Evolutionary conservation across 768 basidiomycete genomes (phyloP), one percentile per base, ranked within the genome.

Genomic region (Lentinula edodes): DNA sequence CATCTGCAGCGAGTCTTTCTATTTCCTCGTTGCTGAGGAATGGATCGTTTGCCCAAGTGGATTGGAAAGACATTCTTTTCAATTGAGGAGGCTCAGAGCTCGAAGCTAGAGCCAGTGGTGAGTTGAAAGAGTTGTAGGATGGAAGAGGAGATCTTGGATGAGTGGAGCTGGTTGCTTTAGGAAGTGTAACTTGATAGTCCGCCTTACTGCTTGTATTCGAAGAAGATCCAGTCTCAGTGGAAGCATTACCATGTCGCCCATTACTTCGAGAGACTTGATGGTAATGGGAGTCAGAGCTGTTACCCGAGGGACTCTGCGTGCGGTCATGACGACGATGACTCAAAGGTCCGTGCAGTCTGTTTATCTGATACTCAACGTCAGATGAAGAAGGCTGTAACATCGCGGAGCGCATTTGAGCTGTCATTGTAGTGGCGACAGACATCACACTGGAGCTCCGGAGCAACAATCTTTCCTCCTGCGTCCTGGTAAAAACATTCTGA

Each of bases 1-100:
- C 60, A 43, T 60, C 51, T 15, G 28, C 61, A 45, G 57, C 56
- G 13, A 53, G 36, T 52, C 35, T 55, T 35, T 42, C 58, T 55
- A 56, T 28, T 9, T 41, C 38, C 41, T 56, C 18, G 12, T 36
- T 36, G 13, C 32, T 34, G 13, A 36, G 35, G 13, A 52, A 52
- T 15, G 51, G 51, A 34, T 36, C 51, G 28, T 52, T 8, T 16
- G 51, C 51, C 51, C 51, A 52, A 9, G 35, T 7, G 6, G 51
- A 52, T 15, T 34, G 28, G 32, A 52, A 52, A 15, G 51, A 52
- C 32, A 52, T 34, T 34, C 35, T 52, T 16, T 35, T 52, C 51
- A 34, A 35, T 15, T 52, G 46, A 23, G 46, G 46, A 48, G 46
- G 18, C 10, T 48, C 46, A 28, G 28, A 28, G 28, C 28, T 28